Conservation (phyloP, 2,329 filamentous ascomycete genomes). For the Calonectria pseudoturangicola region DNA sequence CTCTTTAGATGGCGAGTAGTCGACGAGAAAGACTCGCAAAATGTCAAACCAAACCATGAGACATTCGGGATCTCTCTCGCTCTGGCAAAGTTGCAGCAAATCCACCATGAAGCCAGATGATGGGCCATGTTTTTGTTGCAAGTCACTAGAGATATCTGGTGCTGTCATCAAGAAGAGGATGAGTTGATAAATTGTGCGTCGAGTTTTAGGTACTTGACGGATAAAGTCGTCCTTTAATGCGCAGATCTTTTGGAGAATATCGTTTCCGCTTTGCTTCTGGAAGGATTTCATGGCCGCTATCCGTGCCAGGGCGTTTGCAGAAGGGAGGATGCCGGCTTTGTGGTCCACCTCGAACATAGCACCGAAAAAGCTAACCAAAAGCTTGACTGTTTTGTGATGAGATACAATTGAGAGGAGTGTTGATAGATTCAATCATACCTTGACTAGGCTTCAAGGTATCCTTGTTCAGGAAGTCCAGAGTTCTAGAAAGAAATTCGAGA, state of each 20-base stretch:
- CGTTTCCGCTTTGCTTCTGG: conserved; percentile 66
- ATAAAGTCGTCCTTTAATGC: conserved; percentile 75
- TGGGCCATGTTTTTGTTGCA: conserved; percentile 66
- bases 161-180: conserved; percentile 66
- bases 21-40: conserved; percentile 65
- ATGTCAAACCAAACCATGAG: conserved; percentile 75
- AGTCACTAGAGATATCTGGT: conserved; percentile 64
- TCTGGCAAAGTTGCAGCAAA: conserved; percentile 70
- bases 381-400: conserved; percentile 60
- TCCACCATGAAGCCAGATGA: conserved; percentile 68
- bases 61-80: conserved; percentile 74
- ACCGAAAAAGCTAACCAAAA: conserved; percentile 73
- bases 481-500: conserved; percentile 73
- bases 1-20: conserved; percentile 67
- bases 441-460: conserved; percentile 70
- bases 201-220: conserved; percentile 70
- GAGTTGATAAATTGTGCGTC: conserved; percentile 71
- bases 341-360: conserved; percentile 76
- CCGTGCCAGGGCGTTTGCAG: conserved; percentile 70
- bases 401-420: neutral
- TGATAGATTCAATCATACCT: conserved; percentile 56
- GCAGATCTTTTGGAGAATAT: conserved; percentile 70
- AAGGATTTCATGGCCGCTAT: conserved; percentile 71
- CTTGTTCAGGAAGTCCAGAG: conserved; percentile 68
- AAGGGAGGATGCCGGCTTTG: conserved; percentile 74